Conservation (phyloP, 2,329 filamentous ascomycete species). For the Verticillium klebahnii region DNA sequence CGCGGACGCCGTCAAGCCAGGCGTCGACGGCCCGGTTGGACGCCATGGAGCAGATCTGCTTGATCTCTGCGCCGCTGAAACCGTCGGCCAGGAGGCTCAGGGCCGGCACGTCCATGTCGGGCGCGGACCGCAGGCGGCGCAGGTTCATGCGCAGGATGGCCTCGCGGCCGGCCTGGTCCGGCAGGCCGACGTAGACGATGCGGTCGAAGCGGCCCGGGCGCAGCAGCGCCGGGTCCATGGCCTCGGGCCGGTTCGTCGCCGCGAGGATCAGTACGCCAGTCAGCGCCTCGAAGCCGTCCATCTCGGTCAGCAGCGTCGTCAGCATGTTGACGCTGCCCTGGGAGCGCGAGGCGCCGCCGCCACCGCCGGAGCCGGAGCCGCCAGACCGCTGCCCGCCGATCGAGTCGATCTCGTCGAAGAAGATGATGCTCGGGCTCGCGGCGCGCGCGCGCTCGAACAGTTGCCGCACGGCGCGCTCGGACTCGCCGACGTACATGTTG, state of each 20-base stretch:
- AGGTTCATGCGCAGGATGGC: slow-evolving; percentile 72
- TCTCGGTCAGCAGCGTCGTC: slow-evolving; percentile 85
- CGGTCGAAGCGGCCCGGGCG: slow-evolving; percentile 82
- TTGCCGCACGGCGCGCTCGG: slow-evolving; percentile 78
- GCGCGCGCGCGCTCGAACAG: slow-evolving; percentile 81
- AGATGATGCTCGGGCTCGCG: slow-evolving; percentile 85
- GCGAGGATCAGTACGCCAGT: slow-evolving; percentile 82
- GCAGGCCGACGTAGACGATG: slow-evolving; percentile 80
- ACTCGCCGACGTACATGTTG: slow-evolving; percentile 96
- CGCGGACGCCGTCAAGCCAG: slow-evolving; percentile 15
- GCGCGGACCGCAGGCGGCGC: slow-evolving; percentile 50
- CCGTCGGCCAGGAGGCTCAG: slow-evolving; percentile 66
- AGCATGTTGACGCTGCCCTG: slow-evolving; percentile 70
- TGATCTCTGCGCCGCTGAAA: slow-evolving; percentile 81
- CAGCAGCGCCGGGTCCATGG: slow-evolving; percentile 79
- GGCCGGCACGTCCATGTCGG: slow-evolving; percentile 60
- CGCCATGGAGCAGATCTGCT: slow-evolving; percentile 43
- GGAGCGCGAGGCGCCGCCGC: slow-evolving; percentile 24
- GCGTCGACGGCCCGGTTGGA: slow-evolving; percentile 36
- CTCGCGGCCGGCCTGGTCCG: slow-evolving; percentile 65
- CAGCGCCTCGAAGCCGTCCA: slow-evolving; percentile 88
- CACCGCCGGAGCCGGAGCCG: slow-evolving; percentile 35
- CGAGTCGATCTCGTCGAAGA: slow-evolving; percentile 94
- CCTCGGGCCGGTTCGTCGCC: slow-evolving; percentile 85
- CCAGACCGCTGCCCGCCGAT: slow-evolving; percentile 58